phyloP scores from a whole-genome alignment of 352 stramenopile genomes.

The Globisporangium camurandrum region DNA sequence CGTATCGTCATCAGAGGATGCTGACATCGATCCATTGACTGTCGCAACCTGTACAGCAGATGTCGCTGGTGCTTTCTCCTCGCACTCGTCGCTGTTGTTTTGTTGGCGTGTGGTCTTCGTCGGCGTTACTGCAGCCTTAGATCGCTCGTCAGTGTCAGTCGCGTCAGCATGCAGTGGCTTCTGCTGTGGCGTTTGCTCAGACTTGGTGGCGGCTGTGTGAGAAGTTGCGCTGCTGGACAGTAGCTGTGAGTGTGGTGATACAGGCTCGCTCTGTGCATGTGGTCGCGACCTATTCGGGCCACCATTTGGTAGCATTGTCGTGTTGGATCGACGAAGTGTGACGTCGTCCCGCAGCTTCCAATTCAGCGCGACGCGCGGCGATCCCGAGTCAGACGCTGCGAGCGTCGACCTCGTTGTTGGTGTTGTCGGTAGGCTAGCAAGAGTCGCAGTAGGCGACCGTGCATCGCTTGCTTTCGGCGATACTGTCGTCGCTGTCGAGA shows the following conservation, averaged over 20 bases:
- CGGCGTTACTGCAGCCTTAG: neutral
- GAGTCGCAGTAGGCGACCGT: constrained; percentile 1
- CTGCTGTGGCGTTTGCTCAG: neutral
- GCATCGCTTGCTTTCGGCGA: neutral
- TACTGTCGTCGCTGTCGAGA: constrained; percentile 6
- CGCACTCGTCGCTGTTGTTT: constrained; percentile 2
- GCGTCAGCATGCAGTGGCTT: neutral
- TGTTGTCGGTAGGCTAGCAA: no score
- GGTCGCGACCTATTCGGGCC: neutral
- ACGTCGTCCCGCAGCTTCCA: constrained; percentile 55
- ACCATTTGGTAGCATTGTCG: neutral
- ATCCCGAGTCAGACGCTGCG: constrained; percentile 10
- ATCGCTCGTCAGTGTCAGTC: neutral
- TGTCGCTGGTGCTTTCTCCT: neutral
- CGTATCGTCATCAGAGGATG: constrained; percentile 6
- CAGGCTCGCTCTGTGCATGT: constrained; percentile 10
- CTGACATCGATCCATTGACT: neutral
- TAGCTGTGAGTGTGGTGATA: neutral
- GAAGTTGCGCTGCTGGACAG: neutral
- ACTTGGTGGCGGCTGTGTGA: neutral
- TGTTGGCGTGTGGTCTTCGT: neutral
- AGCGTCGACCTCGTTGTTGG: constrained; percentile 4
- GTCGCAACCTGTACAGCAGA: neutral
- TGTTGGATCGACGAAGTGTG: constrained; percentile 20
- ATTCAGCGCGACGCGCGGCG: constrained; percentile 28